These are phyloP conservation scores for Plasmodium malariae DNA, from an alignment of 169 alveolate species.

Conservation along the genomic window DNA sequence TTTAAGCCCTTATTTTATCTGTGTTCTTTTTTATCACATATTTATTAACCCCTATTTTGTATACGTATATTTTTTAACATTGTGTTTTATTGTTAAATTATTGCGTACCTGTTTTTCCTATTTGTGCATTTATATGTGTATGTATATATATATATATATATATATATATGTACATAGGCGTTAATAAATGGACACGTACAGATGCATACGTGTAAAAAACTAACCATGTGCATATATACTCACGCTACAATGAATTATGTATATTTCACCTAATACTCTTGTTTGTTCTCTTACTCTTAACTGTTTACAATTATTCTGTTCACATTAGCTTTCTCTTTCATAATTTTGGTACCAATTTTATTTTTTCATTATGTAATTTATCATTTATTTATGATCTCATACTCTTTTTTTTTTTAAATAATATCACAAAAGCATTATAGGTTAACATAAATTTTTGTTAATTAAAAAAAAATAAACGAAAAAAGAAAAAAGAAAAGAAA, in stretches of 20 bases:
- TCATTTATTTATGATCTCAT: slow-evolving; percentile 14
- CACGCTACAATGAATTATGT: neutral
- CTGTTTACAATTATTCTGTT: neutral
- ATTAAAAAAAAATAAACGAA: too few relatives aligned
- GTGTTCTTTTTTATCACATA: too few relatives aligned
- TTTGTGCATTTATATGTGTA: neutral
- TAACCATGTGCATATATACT: neutral
- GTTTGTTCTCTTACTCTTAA: slow-evolving; percentile 10
- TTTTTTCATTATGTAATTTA: slow-evolving; percentile 1
- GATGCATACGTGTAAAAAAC: too few relatives aligned
- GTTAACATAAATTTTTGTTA: slow-evolving; percentile 8
- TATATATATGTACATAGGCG: neutral
- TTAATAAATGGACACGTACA: too few relatives aligned
- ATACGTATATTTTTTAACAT: slow-evolving; percentile 2
- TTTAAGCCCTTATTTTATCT: too few relatives aligned
- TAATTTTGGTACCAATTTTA: slow-evolving; percentile 1
- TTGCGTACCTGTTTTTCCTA: neutral
- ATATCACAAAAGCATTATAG: slow-evolving; percentile 9
- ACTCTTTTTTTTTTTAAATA: slow-evolving; percentile 5
- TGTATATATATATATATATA: neutral
- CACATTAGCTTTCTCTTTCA: neutral
- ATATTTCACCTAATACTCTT: slow-evolving; percentile 22
- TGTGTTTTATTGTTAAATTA: neutral
- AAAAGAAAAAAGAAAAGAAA: neutral
- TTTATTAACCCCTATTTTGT: neutral